Conservation (phyloP, 768 basidiomycete species). For the Boletus sp. region DNA sequence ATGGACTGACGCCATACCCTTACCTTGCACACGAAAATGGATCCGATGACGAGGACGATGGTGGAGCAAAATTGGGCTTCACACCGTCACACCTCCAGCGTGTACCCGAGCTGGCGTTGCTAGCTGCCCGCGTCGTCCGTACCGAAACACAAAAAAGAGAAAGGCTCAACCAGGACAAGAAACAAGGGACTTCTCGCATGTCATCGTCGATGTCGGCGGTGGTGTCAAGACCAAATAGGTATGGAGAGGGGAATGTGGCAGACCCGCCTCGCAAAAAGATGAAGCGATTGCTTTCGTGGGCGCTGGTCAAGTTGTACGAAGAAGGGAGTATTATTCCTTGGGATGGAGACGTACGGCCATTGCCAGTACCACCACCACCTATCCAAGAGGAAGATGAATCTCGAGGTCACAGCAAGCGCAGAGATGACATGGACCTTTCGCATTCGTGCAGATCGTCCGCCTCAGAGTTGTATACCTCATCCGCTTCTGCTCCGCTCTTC, state of each 20-base stretch:
- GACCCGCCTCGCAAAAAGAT: slow-evolving; percentile 43
- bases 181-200: background rate
- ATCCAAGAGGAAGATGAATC: background rate
- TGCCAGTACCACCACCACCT: slow-evolving; percentile 21
- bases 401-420: slow-evolving; percentile 28
- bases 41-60: background rate
- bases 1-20: no score
- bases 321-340: slow-evolving; percentile 77
- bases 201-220: background rate
- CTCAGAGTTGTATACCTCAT: slow-evolving; percentile 27
- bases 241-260: background rate
- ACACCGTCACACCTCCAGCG: slow-evolving; percentile 75
- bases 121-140: slow-evolving; percentile 64
- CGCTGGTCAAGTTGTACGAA: slow-evolving; percentile 58
- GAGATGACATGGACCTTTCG: slow-evolving; percentile 17
- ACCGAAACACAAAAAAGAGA: slow-evolving; percentile 57
- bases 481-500: slow-evolving; percentile 22
- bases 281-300: slow-evolving; percentile 68
- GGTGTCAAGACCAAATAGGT: background rate
- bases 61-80: slow-evolving; percentile 43
- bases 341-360: slow-evolving; percentile 56
- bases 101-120: slow-evolving; percentile 65
- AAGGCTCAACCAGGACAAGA: slow-evolving; percentile 46
- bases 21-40: background rate
- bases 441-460: slow-evolving; percentile 23